Percentiles rank a stretch among this genome's conserved stretches.
These are phyloP conservation scores for Phytophthora tubulina DNA, from an alignment of 352 stramenopile genomes.

Conservation along the genomic window DNA sequence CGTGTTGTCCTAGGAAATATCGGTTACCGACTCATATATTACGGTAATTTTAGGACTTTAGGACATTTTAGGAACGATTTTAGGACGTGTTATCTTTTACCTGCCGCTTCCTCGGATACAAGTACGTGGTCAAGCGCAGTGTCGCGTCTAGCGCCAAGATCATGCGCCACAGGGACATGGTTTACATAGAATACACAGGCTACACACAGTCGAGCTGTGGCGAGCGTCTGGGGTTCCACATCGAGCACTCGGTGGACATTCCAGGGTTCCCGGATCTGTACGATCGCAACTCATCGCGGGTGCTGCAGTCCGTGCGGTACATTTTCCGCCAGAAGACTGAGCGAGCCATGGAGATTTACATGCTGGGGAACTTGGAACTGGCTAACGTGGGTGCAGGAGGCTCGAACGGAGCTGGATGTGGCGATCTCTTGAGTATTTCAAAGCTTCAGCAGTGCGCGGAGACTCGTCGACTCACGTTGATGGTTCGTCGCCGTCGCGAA, in stretches of 20 bases:
- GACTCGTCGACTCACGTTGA: constrained; percentile 46
- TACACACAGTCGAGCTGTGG: constrained; percentile 46
- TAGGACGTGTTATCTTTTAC: neutral
- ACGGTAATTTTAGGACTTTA: too few species aligned
- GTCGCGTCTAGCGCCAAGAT: constrained; percentile 14
- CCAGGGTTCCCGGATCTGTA: constrained; percentile 43
- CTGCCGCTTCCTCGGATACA: constrained; percentile 58
- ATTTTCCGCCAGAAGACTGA: constrained; percentile 54
- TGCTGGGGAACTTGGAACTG: constrained; percentile 42
- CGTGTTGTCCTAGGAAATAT: too few species aligned
- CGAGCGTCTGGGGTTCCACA: constrained; percentile 51
- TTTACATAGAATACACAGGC: constrained; percentile 48
- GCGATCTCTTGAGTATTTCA: constrained; percentile 37
- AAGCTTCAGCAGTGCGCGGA: constrained; percentile 46
- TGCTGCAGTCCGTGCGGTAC: constrained; percentile 34
- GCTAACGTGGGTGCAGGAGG: constrained; percentile 2
- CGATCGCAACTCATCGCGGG: constrained; percentile 25
- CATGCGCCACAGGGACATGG: constrained; percentile 39
- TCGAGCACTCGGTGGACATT: constrained; percentile 49
- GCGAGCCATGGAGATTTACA: constrained; percentile 34
- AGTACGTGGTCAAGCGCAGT: constrained; percentile 53
- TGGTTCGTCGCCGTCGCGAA: constrained; percentile 42
- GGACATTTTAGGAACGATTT: too few species aligned
- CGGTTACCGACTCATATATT: too few species aligned
- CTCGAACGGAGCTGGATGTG: neutral